Percentiles rank a stretch among this genome's conserved stretches.
These are phyloP conservation scores for Arabidopsis lyrata DNA, from an alignment of 441 rosid genomes.

Conservation along the genomic window DNA sequence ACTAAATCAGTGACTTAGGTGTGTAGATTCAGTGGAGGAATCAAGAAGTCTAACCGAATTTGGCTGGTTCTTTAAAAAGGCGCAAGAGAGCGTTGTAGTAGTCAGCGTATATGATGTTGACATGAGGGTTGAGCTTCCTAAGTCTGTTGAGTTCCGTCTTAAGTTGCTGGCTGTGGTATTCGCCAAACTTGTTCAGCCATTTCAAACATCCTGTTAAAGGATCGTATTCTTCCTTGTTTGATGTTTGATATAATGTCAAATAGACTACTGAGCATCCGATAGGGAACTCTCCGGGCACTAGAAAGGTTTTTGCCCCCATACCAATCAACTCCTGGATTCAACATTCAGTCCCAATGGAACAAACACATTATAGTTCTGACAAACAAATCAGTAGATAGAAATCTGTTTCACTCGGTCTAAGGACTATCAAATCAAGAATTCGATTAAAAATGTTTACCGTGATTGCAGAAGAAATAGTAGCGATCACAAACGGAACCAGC, in stretches of 20 bases:
- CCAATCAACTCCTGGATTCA: conserved; percentile 52
- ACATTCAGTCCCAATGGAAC: conserved; percentile 5
- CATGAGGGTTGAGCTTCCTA: conserved; percentile 42
- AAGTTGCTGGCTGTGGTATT: conserved; percentile 49
- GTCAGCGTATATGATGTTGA: conserved; percentile 47
- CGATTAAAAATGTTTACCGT: conserved; percentile 32
- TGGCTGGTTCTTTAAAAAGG: conserved; percentile 40
- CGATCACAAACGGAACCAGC: conserved; percentile 50
- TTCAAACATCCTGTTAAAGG: conserved; percentile 46
- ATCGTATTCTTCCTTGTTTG: conserved; percentile 44
- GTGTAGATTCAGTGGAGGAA: background rate
- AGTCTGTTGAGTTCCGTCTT: conserved; percentile 35
- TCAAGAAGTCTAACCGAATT: conserved; percentile 45
- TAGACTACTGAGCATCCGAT: conserved; percentile 51
- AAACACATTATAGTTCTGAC: background rate
- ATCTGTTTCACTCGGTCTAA: background rate
- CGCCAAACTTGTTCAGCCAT: conserved; percentile 49
- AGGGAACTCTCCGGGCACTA: conserved; percentile 59
- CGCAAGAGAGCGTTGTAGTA: conserved; percentile 44
- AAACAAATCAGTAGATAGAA: background rate
- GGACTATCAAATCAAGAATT: background rate
- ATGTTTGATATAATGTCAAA: conserved; percentile 41
- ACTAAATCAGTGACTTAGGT: background rate
- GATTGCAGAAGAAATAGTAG: conserved; percentile 49
- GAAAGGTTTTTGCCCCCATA: conserved; percentile 49